Conservation (phyloP, 192 early-diverging fungal species). For the Backusella tuberculispora region DNA sequence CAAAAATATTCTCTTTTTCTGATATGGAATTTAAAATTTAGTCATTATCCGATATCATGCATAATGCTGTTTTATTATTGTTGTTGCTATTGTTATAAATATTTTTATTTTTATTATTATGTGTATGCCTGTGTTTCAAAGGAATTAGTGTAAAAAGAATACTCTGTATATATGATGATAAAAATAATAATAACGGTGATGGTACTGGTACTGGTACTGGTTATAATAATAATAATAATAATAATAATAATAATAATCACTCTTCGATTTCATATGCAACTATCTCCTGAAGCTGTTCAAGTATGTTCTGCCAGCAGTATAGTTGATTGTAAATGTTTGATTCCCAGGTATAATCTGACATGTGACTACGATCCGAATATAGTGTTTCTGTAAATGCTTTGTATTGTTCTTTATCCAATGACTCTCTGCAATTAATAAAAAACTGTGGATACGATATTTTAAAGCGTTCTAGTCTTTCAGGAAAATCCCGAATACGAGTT, state of each 20-base stretch:
- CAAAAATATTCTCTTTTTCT: too few species aligned
- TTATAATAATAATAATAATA: too few species aligned
- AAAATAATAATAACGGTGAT: too few species aligned
- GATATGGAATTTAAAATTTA: background rate
- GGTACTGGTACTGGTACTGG: too few species aligned
- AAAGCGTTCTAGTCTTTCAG: conserved; percentile 20
- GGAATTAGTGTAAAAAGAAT: background rate
- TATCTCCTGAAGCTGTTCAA: conserved; percentile 47
- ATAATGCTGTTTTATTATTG: background rate
- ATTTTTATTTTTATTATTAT: background rate
- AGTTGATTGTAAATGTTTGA: conserved; percentile 30
- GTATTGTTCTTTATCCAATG: conserved; percentile 1
- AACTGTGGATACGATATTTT: conserved; percentile 41
- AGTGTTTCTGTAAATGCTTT: conserved; percentile 25
- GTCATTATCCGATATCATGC: background rate
- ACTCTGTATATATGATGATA: background rate
- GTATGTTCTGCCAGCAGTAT: conserved; percentile 26
- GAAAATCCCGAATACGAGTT: conserved; percentile 32
- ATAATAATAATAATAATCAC: background rate
- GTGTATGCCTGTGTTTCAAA: background rate
- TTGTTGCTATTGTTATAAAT: background rate
- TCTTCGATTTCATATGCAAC: conserved; percentile 43
- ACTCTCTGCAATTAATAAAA: conserved; percentile 39
- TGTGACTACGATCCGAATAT: conserved; percentile 10
- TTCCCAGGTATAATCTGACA: conserved; percentile 45